A percentile compares a stretch with the other conserved stretches of the same genome.
Conservation (phyloP, 1,284 basidiomycete species). For the Mycosarcoma mackinlayi region DNA sequence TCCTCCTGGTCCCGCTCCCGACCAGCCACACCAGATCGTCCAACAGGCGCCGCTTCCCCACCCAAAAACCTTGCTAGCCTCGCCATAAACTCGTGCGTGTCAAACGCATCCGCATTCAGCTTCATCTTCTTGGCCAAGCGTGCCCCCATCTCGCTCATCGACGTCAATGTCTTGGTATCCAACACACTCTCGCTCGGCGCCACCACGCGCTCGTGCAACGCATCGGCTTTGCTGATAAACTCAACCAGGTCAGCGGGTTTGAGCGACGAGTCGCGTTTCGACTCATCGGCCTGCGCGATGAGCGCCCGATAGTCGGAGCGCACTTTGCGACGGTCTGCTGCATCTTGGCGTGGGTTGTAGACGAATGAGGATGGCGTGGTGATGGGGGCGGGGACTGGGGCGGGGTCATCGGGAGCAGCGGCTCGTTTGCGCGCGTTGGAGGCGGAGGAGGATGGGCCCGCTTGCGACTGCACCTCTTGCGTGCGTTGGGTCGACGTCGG, state of each 20-base stretch:
- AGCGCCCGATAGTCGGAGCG: constrained; percentile 54
- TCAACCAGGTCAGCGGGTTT: constrained; percentile 27
- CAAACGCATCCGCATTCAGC: constrained; percentile 57
- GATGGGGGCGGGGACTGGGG: too few species aligned
- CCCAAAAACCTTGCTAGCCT: constrained; percentile 52
- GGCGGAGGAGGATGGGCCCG: constrained; percentile 24
- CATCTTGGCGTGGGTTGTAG: constrained; percentile 54
- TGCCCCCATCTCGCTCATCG: constrained; percentile 59
- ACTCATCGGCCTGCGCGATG: constrained; percentile 49
- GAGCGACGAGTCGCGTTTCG: constrained; percentile 28
- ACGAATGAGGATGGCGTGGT: constrained; percentile 17
- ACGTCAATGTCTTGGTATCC: constrained; percentile 58
- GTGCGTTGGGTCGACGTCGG: constrained; percentile 1
- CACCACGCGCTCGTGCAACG: constrained; percentile 33
- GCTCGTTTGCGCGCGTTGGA: constrained; percentile 20
- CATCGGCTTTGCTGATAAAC: constrained; percentile 22
- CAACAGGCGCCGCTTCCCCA: constrained; percentile 30
- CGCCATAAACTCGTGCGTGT: constrained; percentile 60
- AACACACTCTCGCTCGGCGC: constrained; percentile 43
- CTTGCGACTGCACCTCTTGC: constrained; percentile 18
- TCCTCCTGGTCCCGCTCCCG: constrained; percentile 23
- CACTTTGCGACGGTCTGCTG: constrained; percentile 46
- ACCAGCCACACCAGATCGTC: not conserved
- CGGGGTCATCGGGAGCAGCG: too few species aligned
- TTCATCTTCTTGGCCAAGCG: constrained; percentile 63